These are phyloP conservation scores for Naegleria fowleri DNA, from an alignment of 208 protist genomes.

Conservation along the genomic window DNA sequence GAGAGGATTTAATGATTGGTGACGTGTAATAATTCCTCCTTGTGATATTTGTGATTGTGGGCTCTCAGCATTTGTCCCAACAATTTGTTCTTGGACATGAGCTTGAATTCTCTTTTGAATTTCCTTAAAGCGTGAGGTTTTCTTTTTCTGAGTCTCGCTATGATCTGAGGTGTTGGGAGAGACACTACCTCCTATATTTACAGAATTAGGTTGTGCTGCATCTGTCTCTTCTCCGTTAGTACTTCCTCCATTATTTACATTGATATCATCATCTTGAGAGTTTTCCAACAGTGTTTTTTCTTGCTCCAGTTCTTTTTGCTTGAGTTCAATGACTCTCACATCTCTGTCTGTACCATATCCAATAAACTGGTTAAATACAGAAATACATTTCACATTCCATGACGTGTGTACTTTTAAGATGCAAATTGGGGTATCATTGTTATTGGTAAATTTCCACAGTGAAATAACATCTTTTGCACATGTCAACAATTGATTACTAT, in stretches of 20 bases:
- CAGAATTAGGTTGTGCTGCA: background rate
- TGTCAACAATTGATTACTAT: background rate
- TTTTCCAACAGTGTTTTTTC: background rate
- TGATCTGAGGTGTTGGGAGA: background rate
- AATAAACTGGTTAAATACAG: background rate
- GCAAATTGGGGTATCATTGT: background rate
- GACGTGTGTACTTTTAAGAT: background rate
- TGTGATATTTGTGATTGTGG: background rate
- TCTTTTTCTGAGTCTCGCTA: background rate
- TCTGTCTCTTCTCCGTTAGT: background rate
- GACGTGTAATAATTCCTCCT: background rate
- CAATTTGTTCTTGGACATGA: background rate
- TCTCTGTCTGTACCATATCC: background rate
- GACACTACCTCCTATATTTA: background rate
- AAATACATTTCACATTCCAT: slow-evolving; percentile 16
- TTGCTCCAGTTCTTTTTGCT: background rate
- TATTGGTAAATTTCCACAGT: background rate
- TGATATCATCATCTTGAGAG: background rate
- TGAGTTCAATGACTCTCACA: background rate
- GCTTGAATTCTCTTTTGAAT: background rate
- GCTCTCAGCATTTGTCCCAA: background rate
- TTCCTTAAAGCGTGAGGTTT: background rate
- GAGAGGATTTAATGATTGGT: background rate
- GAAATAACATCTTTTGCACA: background rate
- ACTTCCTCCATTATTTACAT: background rate